Percentiles rank a stretch among this genome's conserved stretches.
Evolutionary conservation across 169 alveolate species (phyloP).

Genomic region (Theileria equi): DNA sequence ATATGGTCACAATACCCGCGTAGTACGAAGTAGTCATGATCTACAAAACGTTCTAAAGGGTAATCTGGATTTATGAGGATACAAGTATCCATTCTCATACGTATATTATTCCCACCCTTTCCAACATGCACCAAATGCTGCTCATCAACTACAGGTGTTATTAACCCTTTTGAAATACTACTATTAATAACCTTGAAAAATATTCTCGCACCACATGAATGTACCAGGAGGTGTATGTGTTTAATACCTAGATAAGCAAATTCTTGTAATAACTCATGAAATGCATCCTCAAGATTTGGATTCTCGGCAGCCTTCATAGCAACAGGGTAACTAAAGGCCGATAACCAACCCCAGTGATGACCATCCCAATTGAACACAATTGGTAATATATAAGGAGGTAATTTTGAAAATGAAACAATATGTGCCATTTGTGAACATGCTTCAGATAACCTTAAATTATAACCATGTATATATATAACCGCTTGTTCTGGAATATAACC

Average conservation of each 20-base stretch:
- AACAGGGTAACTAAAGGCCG: conserved; percentile 71
- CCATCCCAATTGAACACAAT: conserved; percentile 83
- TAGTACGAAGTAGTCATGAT: conserved; percentile 74
- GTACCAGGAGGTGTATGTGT: conserved; percentile 70
- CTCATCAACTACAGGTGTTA: neutral
- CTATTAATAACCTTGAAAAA: conserved; percentile 70
- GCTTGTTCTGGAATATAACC: conserved; percentile 78
- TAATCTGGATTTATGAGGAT: conserved; percentile 80
- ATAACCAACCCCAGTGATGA: conserved; percentile 69
- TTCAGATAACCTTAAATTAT: conserved; percentile 77
- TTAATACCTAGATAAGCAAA: conserved; percentile 63
- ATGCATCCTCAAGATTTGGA: conserved; percentile 65
- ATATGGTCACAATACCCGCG: conserved; percentile 81
- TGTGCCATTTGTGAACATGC: conserved; percentile 80
- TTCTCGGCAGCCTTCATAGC: conserved; percentile 64
- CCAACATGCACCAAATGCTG: conserved; percentile 1
- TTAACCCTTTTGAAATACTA: conserved; percentile 32
- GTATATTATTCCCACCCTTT: conserved; percentile 19
- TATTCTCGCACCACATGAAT: conserved; percentile 79
- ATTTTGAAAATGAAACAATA: conserved; percentile 72
- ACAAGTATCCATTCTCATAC: conserved; percentile 71
- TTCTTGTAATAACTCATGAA: conserved; percentile 60
- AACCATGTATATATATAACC: conserved; percentile 84
- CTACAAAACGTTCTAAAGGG: conserved; percentile 74
- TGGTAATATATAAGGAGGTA: conserved; percentile 79